A percentile compares a stretch with the other conserved stretches of the same genome.
Conservation (phyloP, 768 basidiomycete genomes). For the Ramaria rubella region DNA sequence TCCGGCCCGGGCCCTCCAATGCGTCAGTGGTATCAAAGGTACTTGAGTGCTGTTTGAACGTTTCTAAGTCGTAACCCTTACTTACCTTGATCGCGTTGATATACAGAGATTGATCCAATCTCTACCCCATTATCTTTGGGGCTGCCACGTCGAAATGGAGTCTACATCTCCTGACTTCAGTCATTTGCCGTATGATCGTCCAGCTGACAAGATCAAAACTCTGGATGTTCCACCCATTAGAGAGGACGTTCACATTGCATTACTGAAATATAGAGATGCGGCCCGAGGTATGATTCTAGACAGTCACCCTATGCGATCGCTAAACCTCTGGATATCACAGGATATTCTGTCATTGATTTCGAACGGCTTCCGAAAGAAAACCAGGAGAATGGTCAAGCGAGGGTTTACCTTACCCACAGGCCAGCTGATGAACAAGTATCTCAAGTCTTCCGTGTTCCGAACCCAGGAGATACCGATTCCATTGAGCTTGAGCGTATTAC, state of each 20-base stretch:
- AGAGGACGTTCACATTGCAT: conserved; percentile 27
- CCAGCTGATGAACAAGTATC: conserved; percentile 34
- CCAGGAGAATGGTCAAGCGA: conserved; percentile 12
- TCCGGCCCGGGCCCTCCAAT: no score
- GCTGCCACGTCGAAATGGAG: no score
- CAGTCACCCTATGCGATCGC: neutral
- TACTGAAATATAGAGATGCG: conserved; percentile 36
- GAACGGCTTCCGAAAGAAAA: conserved; percentile 15
- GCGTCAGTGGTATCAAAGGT: no score
- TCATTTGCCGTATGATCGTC: conserved; percentile 8
- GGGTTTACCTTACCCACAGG: conserved; percentile 32
- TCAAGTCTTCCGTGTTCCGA: conserved; percentile 31
- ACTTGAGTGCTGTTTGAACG: no score
- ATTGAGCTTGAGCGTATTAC: conserved; percentile 31
- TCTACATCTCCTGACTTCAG: neutral
- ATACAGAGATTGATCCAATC: no score
- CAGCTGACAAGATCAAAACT: conserved; percentile 34
- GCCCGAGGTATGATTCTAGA: conserved; percentile 23
- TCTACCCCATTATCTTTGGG: no score
- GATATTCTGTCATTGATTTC: conserved; percentile 24
- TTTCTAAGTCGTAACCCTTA: no score
- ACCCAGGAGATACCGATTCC: conserved; percentile 17
- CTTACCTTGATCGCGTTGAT: no score
- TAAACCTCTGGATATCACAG: conserved; percentile 12
- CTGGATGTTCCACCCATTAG: conserved; percentile 30